phyloP scores from a whole-genome alignment of 495 filamentous ascomycete genomes.

The Hypoxylon crocopeplum region DNA sequence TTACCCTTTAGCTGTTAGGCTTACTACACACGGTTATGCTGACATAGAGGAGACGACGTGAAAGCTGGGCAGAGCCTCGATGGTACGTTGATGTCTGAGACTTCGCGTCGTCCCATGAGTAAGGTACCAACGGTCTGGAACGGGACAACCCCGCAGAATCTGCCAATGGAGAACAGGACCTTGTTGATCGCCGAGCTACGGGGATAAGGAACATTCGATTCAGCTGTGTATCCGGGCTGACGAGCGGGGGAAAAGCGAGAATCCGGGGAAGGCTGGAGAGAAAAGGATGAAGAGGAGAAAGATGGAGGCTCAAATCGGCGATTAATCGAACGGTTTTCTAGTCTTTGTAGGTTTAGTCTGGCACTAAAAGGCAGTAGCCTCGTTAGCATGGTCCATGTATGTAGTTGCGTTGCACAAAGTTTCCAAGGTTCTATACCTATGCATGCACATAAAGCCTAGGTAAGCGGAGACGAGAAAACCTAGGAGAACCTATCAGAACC shows the following conservation, averaged over 20 bases:
- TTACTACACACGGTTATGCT: conserved; percentile 18
- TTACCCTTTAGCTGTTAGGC: conserved; percentile 6
- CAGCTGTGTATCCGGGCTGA: conserved; percentile 7
- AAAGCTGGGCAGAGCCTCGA: conserved; percentile 5
- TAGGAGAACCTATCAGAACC: conserved; percentile 26
- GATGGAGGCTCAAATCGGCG: conserved; percentile 10
- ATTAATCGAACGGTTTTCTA: conserved; percentile 19
- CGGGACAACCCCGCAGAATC: conserved; percentile 25
- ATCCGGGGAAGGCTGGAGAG: conserved; percentile 28
- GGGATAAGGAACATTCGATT: conserved; percentile 32
- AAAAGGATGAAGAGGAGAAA: not conserved
- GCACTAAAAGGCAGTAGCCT: not conserved
- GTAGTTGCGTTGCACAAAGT: no score
- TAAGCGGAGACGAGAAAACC: conserved; percentile 12
- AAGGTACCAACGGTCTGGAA: conserved; percentile 4
- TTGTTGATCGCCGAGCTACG: conserved; percentile 15
- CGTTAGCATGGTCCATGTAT: not conserved
- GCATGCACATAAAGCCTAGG: no score
- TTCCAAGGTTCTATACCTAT: no score
- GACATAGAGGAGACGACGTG: not conserved
- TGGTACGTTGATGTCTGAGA: conserved; percentile 4
- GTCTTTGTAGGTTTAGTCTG: not conserved
- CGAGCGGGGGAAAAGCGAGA: conserved; percentile 14
- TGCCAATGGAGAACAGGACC: not conserved
- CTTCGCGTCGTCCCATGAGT: conserved; percentile 1